Conservation (phyloP, 2,329 filamentous ascomycete genomes). For the Arthrobotrys sphaeroides region DNA sequence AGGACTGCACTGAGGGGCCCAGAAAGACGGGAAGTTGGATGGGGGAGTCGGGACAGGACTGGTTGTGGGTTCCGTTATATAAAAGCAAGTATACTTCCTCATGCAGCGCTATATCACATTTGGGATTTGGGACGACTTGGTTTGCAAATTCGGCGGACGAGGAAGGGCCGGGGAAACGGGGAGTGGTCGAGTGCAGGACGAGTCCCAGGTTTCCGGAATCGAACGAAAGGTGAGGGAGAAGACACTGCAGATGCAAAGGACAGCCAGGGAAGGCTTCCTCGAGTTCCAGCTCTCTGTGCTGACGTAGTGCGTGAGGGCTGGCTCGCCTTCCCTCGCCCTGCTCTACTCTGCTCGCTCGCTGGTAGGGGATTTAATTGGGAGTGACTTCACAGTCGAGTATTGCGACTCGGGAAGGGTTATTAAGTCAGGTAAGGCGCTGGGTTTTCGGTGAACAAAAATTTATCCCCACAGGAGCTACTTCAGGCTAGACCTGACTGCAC, state of each 20-base stretch:
- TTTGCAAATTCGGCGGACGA: not conserved
- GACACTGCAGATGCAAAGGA: not conserved
- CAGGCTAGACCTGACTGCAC: not conserved
- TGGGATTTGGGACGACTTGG: conserved; percentile 4
- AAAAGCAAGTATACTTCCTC: conserved; percentile 9
- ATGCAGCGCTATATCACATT: conserved; percentile 39
- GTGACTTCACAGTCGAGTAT: not conserved
- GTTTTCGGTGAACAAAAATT: not conserved
- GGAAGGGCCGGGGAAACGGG: conserved; percentile 28
- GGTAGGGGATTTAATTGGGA: not conserved
- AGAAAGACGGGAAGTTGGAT: conserved; percentile 1
- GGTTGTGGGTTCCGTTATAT: conserved; percentile 19
- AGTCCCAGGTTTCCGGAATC: conserved; percentile 49
- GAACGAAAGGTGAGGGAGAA: not conserved
- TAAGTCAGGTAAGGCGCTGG: not conserved
- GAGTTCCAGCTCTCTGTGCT: not conserved
- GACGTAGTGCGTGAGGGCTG: too few species aligned
- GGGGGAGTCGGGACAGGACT: conserved; percentile 1
- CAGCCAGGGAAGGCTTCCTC: not conserved
- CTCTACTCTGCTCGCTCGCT: too few species aligned
- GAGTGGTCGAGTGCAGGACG: conserved; percentile 29
- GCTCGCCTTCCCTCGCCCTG: too few species aligned
- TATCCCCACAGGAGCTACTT: conserved; percentile 6
- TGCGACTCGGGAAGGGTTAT: not conserved
- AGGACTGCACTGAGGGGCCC: not conserved